Evolutionary conservation across 306 rosid species (phyloP).

Genomic region (Inga laurina): DNA sequence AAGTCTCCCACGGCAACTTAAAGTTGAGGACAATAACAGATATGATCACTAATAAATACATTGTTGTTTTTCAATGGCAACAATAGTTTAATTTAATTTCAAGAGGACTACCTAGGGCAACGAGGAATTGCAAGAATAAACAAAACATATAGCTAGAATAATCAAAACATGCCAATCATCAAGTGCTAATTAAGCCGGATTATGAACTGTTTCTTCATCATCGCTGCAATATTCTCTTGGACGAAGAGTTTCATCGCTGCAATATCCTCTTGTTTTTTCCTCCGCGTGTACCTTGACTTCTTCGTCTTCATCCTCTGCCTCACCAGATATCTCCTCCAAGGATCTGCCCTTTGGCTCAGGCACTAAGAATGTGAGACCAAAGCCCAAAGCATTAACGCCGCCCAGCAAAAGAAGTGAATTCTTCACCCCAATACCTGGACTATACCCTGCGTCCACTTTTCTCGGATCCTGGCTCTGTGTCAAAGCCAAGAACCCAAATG

Average conservation of each 20-base stretch:
- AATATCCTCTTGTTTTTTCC: too few species aligned
- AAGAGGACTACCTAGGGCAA: too few species aligned
- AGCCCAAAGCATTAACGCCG: conserved; percentile 55
- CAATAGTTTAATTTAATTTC: too few species aligned
- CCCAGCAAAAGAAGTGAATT: conserved; percentile 60
- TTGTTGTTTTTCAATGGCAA: too few species aligned
- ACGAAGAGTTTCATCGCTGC: too few species aligned
- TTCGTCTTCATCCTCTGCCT: conserved; percentile 61
- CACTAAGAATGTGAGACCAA: conserved; percentile 63
- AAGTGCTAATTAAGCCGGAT: conserved; percentile 23
- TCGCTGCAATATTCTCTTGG: too few species aligned
- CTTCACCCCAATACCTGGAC: conserved; percentile 73
- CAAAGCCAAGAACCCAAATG: not conserved
- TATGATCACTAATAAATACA: too few species aligned
- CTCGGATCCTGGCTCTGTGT: not conserved
- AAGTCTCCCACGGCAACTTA: too few species aligned
- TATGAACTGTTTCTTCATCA: conserved; percentile 39
- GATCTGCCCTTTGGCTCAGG: conserved; percentile 84
- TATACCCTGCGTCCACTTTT: conserved; percentile 57
- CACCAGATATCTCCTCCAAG: conserved; percentile 86
- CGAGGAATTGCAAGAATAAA: too few species aligned
- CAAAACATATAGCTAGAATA: too few species aligned
- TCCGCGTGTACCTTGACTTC: not conserved
- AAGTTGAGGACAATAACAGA: too few species aligned
- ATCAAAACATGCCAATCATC: not conserved